Percentiles rank a stretch among this genome's conserved stretches.
Conservation (phyloP, 192 early-diverging fungal species). For the Dissophora ornata region DNA sequence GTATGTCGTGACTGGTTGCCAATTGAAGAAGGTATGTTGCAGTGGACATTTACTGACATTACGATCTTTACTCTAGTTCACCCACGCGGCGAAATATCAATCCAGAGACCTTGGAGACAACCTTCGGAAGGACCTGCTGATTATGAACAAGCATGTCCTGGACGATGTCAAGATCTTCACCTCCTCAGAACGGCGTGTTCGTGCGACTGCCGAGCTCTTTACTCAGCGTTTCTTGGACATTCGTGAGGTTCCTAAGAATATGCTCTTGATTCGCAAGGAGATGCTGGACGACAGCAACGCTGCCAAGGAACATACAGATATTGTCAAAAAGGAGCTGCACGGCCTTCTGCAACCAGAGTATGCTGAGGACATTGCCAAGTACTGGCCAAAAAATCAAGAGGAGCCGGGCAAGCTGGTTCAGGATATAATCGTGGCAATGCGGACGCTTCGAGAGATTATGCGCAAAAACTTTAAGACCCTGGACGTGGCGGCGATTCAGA, state of each 20-base stretch:
- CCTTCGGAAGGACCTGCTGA: conserved; percentile 88
- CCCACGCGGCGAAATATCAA: conserved; percentile 92
- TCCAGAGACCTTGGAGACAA: conserved; percentile 94
- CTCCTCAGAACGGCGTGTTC: conserved; percentile 88
- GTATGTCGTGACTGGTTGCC: conserved; percentile 48
- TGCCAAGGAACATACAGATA: conserved; percentile 94
- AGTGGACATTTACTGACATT: no score
- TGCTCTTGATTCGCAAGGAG: conserved; percentile 82
- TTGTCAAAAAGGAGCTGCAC: conserved; percentile 79
- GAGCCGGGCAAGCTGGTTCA: conserved; percentile 65
- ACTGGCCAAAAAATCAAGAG: conserved; percentile 55
- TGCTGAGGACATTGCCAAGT: conserved; percentile 35
- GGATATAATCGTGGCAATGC: conserved; percentile 79
- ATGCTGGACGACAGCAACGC: conserved; percentile 96
- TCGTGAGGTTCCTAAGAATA: conserved; percentile 64
- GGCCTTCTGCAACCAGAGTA: conserved; percentile 56
- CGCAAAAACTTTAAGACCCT: conserved; percentile 74
- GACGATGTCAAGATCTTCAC: conserved; percentile 89
- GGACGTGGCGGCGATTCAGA: conserved; percentile 72
- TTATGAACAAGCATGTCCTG: conserved; percentile 89
- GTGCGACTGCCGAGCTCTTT: conserved; percentile 85
- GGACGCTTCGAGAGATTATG: conserved; percentile 78
- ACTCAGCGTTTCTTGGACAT: conserved; percentile 71
- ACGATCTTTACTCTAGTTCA: conserved; percentile 69
- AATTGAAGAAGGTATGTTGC: no score